Percentiles rank a stretch among this genome's conserved stretches.
Evolutionary conservation across 2,329 filamentous ascomycete genomes (phyloP).

Genomic region (Phialophora macrospora): DNA sequence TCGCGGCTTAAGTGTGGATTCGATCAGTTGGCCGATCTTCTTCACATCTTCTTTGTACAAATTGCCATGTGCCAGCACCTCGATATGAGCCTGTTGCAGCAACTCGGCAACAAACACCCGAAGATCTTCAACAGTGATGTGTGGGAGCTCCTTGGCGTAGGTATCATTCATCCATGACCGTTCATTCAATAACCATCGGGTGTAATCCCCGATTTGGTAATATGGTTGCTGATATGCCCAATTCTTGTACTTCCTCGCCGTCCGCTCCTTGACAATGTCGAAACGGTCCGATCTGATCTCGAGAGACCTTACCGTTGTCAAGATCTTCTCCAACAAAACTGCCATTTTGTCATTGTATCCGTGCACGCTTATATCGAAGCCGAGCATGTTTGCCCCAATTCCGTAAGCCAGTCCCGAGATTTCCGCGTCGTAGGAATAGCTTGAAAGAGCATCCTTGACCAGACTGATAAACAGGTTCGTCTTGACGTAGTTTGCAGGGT

Average conservation of each 20-base stretch:
- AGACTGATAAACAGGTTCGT: conserved; percentile 80
- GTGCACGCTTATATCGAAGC: conserved; percentile 76
- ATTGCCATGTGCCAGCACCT: conserved; percentile 88
- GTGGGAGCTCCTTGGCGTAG: conserved; percentile 74
- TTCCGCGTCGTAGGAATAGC: conserved; percentile 96
- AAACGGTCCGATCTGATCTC: conserved; percentile 87
- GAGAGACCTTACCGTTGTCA: conserved; percentile 81
- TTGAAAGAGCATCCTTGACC: conserved; percentile 83
- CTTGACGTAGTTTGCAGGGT: conserved; percentile 77
- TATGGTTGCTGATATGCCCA: conserved; percentile 88
- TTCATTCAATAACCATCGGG: conserved; percentile 77
- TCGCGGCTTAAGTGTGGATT: conserved; percentile 75
- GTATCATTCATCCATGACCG: conserved; percentile 80
- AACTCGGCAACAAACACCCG: conserved; percentile 78
- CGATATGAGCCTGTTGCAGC: conserved; percentile 81
- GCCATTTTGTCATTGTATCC: conserved; percentile 97
- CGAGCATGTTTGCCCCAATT: conserved; percentile 72
- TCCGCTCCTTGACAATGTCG: conserved; percentile 84
- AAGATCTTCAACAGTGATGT: conserved; percentile 75
- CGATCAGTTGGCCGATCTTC: conserved; percentile 80
- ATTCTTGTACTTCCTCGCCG: conserved; percentile 78
- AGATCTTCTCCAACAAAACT: conserved; percentile 86
- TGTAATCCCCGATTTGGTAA: conserved; percentile 82
- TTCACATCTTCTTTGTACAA: conserved; percentile 91
- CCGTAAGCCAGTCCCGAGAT: conserved; percentile 85